Conservation (phyloP, 1,284 basidiomycete genomes). For the Meripilus lineatus region DNA sequence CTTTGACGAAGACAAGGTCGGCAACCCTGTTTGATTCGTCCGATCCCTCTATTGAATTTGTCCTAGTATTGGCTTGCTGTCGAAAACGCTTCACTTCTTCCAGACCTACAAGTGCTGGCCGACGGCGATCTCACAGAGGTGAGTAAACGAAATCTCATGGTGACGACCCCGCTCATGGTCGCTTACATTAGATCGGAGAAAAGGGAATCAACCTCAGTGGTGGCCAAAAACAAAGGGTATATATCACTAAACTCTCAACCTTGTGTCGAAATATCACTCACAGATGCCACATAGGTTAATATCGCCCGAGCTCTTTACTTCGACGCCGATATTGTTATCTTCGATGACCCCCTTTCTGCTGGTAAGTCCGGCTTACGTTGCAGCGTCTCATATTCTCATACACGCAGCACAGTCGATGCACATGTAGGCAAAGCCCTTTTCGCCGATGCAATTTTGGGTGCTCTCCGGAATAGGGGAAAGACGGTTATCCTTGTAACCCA, state of each 20-base stretch:
- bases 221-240: constrained; percentile 56
- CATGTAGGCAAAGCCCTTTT: constrained; percentile 71
- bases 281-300: constrained; percentile 41
- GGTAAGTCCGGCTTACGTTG: constrained; percentile 27
- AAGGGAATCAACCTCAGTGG: constrained; percentile 61
- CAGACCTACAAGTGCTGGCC: constrained; percentile 68
- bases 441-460: constrained; percentile 56
- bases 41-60: neutral
- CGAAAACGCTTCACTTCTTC: constrained; percentile 54
- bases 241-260: constrained; percentile 7
- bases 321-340: constrained; percentile 62
- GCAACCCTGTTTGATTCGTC: neutral
- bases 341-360: constrained; percentile 76
- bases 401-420: constrained; percentile 54
- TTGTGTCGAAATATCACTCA: neutral
- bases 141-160: constrained; percentile 13
- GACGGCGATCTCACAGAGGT: constrained; percentile 75
- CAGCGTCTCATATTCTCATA: neutral
- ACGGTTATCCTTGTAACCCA: constrained; percentile 71
- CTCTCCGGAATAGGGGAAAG: constrained; percentile 51
- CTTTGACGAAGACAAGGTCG: constrained; percentile 51
- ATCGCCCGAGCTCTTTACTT: constrained; percentile 73
- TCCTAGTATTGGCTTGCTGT: constrained; percentile 59
- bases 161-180: neutral
- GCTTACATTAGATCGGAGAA: constrained; percentile 49